Evolutionary conservation across 1,284 basidiomycete species (phyloP).

Genomic region (Sporisorium exsertum): DNA sequence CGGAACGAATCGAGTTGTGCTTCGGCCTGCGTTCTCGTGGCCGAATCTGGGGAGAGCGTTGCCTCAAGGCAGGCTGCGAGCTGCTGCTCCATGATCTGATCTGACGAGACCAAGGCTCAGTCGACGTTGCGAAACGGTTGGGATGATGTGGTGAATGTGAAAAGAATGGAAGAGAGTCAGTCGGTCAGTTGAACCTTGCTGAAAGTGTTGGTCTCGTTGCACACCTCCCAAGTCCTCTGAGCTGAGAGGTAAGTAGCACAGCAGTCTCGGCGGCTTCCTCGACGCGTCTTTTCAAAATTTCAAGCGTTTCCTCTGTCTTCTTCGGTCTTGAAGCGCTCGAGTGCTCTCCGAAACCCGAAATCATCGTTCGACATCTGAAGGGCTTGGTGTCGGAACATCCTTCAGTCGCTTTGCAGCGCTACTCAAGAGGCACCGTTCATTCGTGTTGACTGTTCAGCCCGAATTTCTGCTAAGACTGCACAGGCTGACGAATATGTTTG

Average conservation of each 20-base stretch:
- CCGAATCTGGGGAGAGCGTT: slow-evolving; percentile 49
- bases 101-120: not conserved
- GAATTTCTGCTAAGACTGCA: not conserved
- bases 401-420: no score
- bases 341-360: slow-evolving; percentile 3
- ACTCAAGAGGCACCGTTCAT: not conserved
- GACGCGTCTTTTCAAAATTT: slow-evolving; percentile 6
- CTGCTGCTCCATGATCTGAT: slow-evolving; percentile 42
- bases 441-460: not conserved
- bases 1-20: slow-evolving; percentile 42
- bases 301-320: not conserved
- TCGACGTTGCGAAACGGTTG: not conserved
- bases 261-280: not conserved
- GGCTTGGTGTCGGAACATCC: not conserved
- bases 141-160: not conserved
- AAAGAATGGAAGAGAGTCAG: not conserved
- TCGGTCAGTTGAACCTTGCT: no score
- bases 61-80: slow-evolving; percentile 46
- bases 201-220: slow-evolving; percentile 10
- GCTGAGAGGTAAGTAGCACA: not conserved
- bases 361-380: not conserved
- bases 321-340: not conserved
- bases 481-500: not conserved
- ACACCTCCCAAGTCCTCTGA: no score
- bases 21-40: slow-evolving; percentile 43